A percentile compares a stretch with the other conserved stretches of the same genome.
Evolutionary conservation across 1,284 basidiomycete species (phyloP).

Genomic region (Caloboletus inedulis): DNA sequence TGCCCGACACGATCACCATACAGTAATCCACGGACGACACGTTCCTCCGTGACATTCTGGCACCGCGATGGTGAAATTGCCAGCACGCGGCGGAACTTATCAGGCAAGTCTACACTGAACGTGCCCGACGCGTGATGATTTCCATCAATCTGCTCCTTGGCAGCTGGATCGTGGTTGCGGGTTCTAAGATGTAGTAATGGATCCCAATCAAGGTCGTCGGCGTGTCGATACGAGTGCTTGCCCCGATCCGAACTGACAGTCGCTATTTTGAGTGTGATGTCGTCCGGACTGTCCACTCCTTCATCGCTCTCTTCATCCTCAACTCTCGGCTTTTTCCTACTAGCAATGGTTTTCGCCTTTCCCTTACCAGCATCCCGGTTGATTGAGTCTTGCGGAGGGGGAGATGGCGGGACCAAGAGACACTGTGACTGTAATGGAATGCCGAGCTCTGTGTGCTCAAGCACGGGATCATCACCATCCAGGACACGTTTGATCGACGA

Average conservation of each 20-base stretch:
- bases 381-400: slow-evolving; percentile 43
- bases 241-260: slow-evolving; percentile 10
- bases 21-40: slow-evolving; percentile 55
- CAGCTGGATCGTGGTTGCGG: slow-evolving; percentile 33
- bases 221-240: slow-evolving; percentile 11
- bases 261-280: slow-evolving; percentile 25
- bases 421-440: slow-evolving; percentile 5
- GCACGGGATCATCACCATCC: slow-evolving; percentile 1
- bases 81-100: slow-evolving; percentile 59
- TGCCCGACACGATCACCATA: slow-evolving; percentile 53
- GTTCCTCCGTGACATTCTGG: slow-evolving; percentile 47
- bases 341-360: slow-evolving; percentile 37
- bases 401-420: slow-evolving; percentile 59
- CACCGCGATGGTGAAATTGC: slow-evolving; percentile 49
- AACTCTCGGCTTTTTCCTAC: slow-evolving; percentile 43
- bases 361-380: slow-evolving; percentile 34
- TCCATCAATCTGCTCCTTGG: slow-evolving; percentile 24
- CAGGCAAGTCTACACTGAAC: slow-evolving; percentile 61
- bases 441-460: neutral
- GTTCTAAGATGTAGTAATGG: slow-evolving; percentile 39
- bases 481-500: slow-evolving; percentile 26
- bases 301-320: slow-evolving; percentile 37
- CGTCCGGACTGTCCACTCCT: slow-evolving; percentile 24
- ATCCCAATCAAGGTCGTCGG: slow-evolving; percentile 39
- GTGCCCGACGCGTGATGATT: slow-evolving; percentile 28